phyloP scores from a whole-genome alignment of 768 basidiomycete species.

The Leccinum variicolor region DNA sequence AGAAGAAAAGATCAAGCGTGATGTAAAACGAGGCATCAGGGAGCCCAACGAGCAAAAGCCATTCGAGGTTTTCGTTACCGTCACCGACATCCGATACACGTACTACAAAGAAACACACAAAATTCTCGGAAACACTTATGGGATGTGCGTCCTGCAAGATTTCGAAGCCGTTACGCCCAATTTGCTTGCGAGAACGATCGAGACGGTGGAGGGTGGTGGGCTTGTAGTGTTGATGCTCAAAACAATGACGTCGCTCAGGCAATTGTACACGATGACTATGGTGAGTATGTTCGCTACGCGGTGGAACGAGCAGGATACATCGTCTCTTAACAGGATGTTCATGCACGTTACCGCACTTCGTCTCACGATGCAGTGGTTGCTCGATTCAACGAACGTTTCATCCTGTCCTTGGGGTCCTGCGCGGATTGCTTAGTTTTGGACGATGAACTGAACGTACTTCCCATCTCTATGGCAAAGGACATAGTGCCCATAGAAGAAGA shows the following conservation, averaged over 20 bases:
- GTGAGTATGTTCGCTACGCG: slow-evolving; percentile 28
- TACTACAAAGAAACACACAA: slow-evolving; percentile 98
- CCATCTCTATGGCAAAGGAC: slow-evolving; percentile 93
- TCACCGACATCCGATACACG: slow-evolving; percentile 99
- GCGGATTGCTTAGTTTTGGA: slow-evolving; percentile 92
- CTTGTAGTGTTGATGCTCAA: slow-evolving; percentile 86
- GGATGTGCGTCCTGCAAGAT: slow-evolving; percentile 95
- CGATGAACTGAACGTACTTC: slow-evolving; percentile 96
- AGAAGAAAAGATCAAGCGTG: slow-evolving; percentile 94
- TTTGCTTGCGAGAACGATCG: slow-evolving; percentile 91
- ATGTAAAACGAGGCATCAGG: slow-evolving; percentile 90
- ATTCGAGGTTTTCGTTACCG: slow-evolving; percentile 96
- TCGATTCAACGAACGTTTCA: slow-evolving; percentile 98
- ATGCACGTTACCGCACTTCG: slow-evolving; percentile 89
- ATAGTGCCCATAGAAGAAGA: slow-evolving; percentile 63
- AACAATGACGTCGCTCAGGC: slow-evolving; percentile 90
- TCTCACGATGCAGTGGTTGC: slow-evolving; percentile 87
- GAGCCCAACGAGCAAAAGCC: slow-evolving; percentile 96
- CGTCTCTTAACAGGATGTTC: slow-evolving; percentile 72
- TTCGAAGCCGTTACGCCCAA: slow-evolving; percentile 99
- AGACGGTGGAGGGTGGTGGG: slow-evolving; percentile 97
- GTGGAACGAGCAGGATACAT: background rate
- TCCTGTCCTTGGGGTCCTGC: slow-evolving; percentile 92
- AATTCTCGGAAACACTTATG: slow-evolving; percentile 95
- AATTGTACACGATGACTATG: slow-evolving; percentile 91